These are phyloP conservation scores for Phytophthora pisi DNA, from an alignment of 352 stramenopile genomes.

Conservation along the genomic window DNA sequence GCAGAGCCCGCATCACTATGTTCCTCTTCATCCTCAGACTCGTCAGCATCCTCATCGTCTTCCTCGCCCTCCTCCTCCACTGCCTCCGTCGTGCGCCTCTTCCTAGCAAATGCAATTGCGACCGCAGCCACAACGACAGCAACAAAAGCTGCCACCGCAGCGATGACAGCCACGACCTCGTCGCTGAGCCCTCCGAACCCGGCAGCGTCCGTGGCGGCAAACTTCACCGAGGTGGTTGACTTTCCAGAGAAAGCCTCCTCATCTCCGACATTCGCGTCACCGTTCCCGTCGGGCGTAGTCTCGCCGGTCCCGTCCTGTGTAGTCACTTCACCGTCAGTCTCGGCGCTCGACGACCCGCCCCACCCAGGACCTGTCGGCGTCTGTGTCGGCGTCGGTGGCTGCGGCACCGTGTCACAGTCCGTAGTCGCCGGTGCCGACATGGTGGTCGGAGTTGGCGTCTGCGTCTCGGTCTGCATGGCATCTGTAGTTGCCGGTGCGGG, in stretches of 20 bases:
- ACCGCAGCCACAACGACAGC: constrained; percentile 24
- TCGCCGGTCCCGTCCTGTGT: neutral
- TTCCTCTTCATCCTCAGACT: neutral
- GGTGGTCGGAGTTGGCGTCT: neutral
- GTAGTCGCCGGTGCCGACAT: constrained; percentile 2
- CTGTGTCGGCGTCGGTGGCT: constrained; percentile 5
- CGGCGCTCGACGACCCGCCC: constrained; percentile 19
- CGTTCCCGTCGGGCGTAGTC: too few relatives aligned
- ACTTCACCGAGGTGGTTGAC: constrained; percentile 5
- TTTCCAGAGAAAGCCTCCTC: constrained; percentile 1
- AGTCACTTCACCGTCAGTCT: constrained; percentile 1
- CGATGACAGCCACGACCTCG: constrained; percentile 20
- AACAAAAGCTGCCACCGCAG: constrained; percentile 25
- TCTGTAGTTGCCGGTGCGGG: neutral
- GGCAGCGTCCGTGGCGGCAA: constrained; percentile 16
- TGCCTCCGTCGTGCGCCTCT: constrained; percentile 17
- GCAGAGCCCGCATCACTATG: constrained; percentile 2
- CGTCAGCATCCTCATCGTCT: neutral
- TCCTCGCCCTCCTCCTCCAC: constrained; percentile 17
- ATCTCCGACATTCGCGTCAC: constrained; percentile 18
- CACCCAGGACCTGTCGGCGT: neutral
- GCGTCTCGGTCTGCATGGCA: neutral
- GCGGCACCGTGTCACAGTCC: neutral
- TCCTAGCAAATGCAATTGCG: constrained; percentile 26
- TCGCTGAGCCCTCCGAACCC: constrained; percentile 13